phyloP scores from a whole-genome alignment of 768 basidiomycete species.

The Mrakia frigida region DNA sequence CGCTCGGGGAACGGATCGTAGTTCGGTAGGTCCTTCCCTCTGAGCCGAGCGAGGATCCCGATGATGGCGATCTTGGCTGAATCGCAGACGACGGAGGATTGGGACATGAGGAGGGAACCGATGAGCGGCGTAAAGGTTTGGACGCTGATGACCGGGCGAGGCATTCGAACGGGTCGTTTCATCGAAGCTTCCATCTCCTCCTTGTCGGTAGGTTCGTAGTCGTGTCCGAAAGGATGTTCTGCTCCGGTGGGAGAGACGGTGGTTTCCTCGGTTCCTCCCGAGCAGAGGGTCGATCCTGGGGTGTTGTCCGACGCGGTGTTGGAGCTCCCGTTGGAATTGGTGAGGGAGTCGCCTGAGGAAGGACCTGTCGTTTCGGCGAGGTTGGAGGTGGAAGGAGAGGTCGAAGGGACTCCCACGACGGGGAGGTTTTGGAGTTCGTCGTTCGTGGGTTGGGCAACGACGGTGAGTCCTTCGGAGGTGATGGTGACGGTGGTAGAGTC shows the following conservation, averaged over 20 bases:
- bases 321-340: background rate
- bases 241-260: constrained; percentile 13
- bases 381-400: too few species aligned
- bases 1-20: constrained; percentile 33
- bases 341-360: background rate
- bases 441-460: constrained; percentile 37
- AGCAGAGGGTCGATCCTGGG: constrained; percentile 14
- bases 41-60: constrained; percentile 65
- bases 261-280: constrained; percentile 3
- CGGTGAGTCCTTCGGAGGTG: constrained; percentile 40
- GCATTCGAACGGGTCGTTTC: constrained; percentile 17
- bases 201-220: constrained; percentile 17
- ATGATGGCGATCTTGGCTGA: constrained; percentile 71
- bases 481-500: constrained; percentile 19
- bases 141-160: constrained; percentile 54
- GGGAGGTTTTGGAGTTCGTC: constrained; percentile 34
- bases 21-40: constrained; percentile 53
- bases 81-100: constrained; percentile 66
- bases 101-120: constrained; percentile 77
- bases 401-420: background rate
- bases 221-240: constrained; percentile 14
- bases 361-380: background rate
- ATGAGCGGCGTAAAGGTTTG: constrained; percentile 88
- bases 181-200: constrained; percentile 4
- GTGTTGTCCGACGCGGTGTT: background rate